Evolutionary conservation across 345 rosid species (phyloP), one percentile per base, ranked within the genome.

Genomic region (Boechera stricta): DNA sequence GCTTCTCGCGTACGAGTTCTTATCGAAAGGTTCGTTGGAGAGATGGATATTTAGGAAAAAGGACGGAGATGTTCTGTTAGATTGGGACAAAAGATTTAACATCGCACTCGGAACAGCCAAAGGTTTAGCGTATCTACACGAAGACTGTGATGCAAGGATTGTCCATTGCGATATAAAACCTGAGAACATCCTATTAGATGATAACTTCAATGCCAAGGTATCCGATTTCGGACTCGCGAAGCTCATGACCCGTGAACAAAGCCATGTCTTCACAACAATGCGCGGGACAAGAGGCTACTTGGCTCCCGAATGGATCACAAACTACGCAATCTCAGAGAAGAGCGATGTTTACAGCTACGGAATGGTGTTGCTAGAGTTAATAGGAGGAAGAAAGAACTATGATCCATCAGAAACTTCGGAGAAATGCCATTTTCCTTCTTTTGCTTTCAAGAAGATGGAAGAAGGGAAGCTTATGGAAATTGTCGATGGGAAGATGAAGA

Each of bases 251-350:
- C 85, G 97, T 5, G 97, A 94, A 82, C 97, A 94, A 73, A 94
- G 97, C 85, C 91, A 89, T 45, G 97, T 94, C 2, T 90, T 92
- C 85, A 92, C 97, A 2, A 94, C 98, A 3, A 74, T 94, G 70
- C 83, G 97, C 5, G 97, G 98, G 72, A 94, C 98, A 13, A 82
- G 98, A 51, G 98, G 98, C 12, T 94, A 94, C 79, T 88, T 94
- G 5, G 97, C 97, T 11, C 97, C 97, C 0, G 97, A 94, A 51
- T 94, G 97, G 98, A 87, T 94, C 81, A 94, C 98, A 57, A 94
- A 88, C 83, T 87, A 86, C 6, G 98, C 95, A 0, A 94, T 94
- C 77, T 94, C 97, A 0, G 98, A 94, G 84, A 94, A 94, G 82
- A 89, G 95, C 7, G 97, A 92, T 70, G 97, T 94, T 8, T 94